Evolutionary conservation across 805 yeast species (phyloP).

Genomic region (Candida chauliodis): DNA sequence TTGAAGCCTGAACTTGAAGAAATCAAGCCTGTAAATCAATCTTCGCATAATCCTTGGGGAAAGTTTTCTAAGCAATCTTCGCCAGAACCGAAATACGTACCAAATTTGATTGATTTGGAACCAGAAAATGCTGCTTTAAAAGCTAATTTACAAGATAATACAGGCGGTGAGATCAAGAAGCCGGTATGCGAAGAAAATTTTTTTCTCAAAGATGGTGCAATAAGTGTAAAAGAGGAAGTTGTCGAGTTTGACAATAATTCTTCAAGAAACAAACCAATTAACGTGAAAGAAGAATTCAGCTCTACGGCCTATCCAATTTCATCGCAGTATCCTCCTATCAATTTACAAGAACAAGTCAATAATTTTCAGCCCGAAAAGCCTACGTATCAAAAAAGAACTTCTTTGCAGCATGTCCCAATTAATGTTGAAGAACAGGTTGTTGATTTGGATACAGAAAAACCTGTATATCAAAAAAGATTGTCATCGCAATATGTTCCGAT

Average conservation of each 20-base stretch:
- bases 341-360: constrained; percentile 35
- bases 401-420: constrained; percentile 23
- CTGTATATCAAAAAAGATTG: constrained; percentile 31
- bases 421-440: constrained; percentile 41
- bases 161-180: no score
- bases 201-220: no score
- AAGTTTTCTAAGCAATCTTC: constrained; percentile 15
- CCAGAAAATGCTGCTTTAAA: no score
- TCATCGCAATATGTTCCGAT: constrained; percentile 24
- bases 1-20: neutral
- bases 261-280: no score
- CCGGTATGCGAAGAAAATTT: no score
- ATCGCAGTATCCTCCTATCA: constrained; percentile 22
- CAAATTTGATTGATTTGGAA: constrained; percentile 34
- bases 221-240: no score
- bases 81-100: constrained; percentile 8
- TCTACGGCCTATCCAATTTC: no score
- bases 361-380: constrained; percentile 16
- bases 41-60: constrained; percentile 32
- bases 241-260: no score
- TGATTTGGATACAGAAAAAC: constrained; percentile 22
- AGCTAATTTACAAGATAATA: no score
- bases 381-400: constrained; percentile 29
- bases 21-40: neutral
- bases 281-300: no score